Base-by-base conservation (phyloP, 2,329 filamentous ascomycete genomes). In the Trichophyton simii region DNA sequence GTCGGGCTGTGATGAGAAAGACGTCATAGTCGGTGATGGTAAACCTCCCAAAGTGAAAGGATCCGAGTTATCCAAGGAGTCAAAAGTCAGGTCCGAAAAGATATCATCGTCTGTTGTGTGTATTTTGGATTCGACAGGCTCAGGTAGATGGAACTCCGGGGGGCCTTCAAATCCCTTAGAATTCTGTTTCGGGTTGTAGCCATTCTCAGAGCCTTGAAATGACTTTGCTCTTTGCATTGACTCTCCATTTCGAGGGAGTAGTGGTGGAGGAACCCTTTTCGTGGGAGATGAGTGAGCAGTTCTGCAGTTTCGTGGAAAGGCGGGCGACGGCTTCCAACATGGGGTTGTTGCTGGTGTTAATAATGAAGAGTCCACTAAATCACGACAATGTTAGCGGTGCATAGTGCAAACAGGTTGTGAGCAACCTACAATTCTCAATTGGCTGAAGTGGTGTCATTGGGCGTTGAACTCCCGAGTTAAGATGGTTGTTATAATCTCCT, bases 321-420 rank as follows among this genome's bases (percentile, higher is more conserved):
- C 18, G 15, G 73, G 71, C 63, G 71, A 70, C 59, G 72, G 70
- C 66, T 71, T 69, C 67, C 73, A 75, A 67, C 76, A 72, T 13
- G 86, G 85, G 20, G 84, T 87, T 59, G 84, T 82, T 67, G 81
- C 82, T 60, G 87, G 86, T 31, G 87, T 89, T 54, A 85, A 81
- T 62, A 86, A 86, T 65, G 83, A 64, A 8, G 63, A 63, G 20
- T 63, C 60, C 63, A 58, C 52, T 44, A 34, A 11, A 7, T 28
- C 9, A 18, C 44, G 55, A 44, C 2, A 25, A 44, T 7, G 44
- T 59, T 7, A 59, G 64, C 46, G 61, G 62, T 5, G 28, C 8
- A 11, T 42, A 1, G 42, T 0, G n/a, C 13, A 31, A 41, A 36
- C 36, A 4, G 34, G 22, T 4, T 3, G 41, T 15, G 15, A 25